Evolutionary conservation across 352 stramenopile genomes (phyloP).

Genomic region (Globisporangium apiculatum): DNA sequence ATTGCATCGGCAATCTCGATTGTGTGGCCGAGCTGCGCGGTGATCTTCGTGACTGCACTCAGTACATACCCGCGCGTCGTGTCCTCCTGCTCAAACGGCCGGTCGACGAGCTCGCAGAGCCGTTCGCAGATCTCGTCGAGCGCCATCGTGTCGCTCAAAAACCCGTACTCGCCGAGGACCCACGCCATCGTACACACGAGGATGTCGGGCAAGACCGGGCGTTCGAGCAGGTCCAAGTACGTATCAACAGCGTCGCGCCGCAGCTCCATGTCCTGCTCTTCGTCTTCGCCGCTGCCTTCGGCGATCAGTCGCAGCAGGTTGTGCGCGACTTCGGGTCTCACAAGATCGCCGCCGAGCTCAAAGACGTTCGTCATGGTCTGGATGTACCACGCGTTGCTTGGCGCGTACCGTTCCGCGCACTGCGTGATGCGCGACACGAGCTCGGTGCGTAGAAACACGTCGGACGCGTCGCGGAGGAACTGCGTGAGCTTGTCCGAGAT

Average conservation of each 20-base stretch:
- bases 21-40: constrained; percentile 91
- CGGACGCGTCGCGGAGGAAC: constrained; percentile 93
- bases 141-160: constrained; percentile 91
- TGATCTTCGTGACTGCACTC: constrained; percentile 97
- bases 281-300: constrained; percentile 95
- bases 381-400: constrained; percentile 99
- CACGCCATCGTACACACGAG: constrained; percentile 98
- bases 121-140: constrained; percentile 93
- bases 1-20: constrained; percentile 88
- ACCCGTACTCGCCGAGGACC: constrained; percentile 99
- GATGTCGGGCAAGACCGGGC: constrained; percentile 92
- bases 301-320: constrained; percentile 98
- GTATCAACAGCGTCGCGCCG: constrained; percentile 95
- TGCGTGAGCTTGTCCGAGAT: constrained; percentile 98
- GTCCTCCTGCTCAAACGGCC: constrained; percentile 79
- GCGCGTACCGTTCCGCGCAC: constrained; percentile 95
- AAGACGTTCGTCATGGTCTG: constrained; percentile 97
- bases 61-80: constrained; percentile 95
- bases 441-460: constrained; percentile 97
- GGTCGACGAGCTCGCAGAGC: constrained; percentile 91
- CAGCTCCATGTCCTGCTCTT: constrained; percentile 95
- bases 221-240: constrained; percentile 95
- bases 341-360: constrained; percentile 94
- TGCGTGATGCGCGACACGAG: constrained; percentile 97
- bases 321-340: constrained; percentile 95